Conservation (phyloP, 345 rosid species). For the Brassica cretica region DNA sequence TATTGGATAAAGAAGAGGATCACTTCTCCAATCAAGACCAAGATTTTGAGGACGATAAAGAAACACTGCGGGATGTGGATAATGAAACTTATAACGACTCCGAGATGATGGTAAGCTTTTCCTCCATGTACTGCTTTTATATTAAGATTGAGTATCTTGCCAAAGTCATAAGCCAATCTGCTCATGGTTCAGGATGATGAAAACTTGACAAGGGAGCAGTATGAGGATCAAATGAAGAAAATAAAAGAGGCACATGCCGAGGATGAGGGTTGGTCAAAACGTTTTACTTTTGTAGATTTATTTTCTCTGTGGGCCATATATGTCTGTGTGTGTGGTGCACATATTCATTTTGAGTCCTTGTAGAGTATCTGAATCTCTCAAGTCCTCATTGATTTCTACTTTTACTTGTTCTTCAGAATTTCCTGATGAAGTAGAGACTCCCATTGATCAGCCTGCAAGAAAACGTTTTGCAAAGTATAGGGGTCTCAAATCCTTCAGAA, state of each 20-base stretch:
- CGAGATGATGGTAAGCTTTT: slow-evolving; percentile 69
- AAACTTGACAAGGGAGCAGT: slow-evolving; percentile 73
- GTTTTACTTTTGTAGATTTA: slow-evolving; percentile 10
- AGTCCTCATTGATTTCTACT: slow-evolving; percentile 5
- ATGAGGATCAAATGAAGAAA: slow-evolving; percentile 73
- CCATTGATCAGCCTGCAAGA: slow-evolving; percentile 82
- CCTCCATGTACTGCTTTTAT: not conserved
- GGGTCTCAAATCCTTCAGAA: slow-evolving; percentile 93
- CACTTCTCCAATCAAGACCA: slow-evolving; percentile 44
- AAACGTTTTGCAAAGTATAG: slow-evolving; percentile 89
- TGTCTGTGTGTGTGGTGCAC: not conserved
- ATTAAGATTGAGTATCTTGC: slow-evolving; percentile 3
- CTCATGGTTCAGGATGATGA: slow-evolving; percentile 71
- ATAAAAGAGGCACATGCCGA: slow-evolving; percentile 87
- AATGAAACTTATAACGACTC: slow-evolving; percentile 82
- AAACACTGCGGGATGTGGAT: slow-evolving; percentile 63
- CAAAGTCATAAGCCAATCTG: slow-evolving; percentile 6
- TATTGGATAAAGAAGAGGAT: slow-evolving; percentile 62
- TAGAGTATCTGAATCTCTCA: slow-evolving; percentile 7
- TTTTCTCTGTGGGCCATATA: not conserved
- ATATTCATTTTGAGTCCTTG: slow-evolving; percentile 14
- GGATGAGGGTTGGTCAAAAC: slow-evolving; percentile 65
- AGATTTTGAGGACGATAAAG: slow-evolving; percentile 65
- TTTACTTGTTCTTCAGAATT: slow-evolving; percentile 55
- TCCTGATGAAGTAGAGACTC: slow-evolving; percentile 96